Evolutionary conservation across 371 early-diverging fungal species (phyloP).

Genomic region (Apophysomyces variabilis): DNA sequence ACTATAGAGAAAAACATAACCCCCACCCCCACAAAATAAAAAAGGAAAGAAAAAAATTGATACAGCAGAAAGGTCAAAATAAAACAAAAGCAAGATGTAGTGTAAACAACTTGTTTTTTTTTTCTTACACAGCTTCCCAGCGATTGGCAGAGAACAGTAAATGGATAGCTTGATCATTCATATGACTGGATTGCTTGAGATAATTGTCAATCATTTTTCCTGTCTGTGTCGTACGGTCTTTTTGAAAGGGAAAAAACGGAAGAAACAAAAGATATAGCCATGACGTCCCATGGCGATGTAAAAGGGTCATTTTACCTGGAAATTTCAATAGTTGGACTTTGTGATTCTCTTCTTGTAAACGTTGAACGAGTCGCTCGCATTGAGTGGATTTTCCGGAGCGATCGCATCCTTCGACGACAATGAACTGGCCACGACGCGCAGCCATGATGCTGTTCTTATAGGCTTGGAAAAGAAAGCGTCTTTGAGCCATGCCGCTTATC

Average conservation of each 20-base stretch:
- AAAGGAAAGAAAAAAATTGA: not conserved
- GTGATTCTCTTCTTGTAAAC: slow-evolving; percentile 54
- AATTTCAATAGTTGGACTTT: slow-evolving; percentile 67
- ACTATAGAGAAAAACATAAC: slow-evolving; percentile 39
- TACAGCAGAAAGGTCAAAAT: too few species aligned
- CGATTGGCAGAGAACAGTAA: slow-evolving; percentile 96
- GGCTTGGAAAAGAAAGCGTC: not conserved
- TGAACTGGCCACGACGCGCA: slow-evolving; percentile 81
- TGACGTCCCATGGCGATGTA: not conserved
- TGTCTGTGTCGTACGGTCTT: slow-evolving; percentile 89
- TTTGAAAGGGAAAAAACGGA: slow-evolving; percentile 8
- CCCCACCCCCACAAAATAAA: too few species aligned
- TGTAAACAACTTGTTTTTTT: not conserved
- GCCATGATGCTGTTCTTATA: not conserved
- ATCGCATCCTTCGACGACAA: slow-evolving; percentile 98
- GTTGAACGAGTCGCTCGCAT: slow-evolving; percentile 66
- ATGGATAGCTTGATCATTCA: slow-evolving; percentile 91
- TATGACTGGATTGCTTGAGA: slow-evolving; percentile 67
- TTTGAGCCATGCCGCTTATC: not conserved
- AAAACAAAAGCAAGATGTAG: too few species aligned
- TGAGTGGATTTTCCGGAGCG: slow-evolving; percentile 97
- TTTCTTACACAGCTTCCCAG: slow-evolving; percentile 64
- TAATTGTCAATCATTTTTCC: slow-evolving; percentile 94
- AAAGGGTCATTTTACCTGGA: slow-evolving; percentile 61
- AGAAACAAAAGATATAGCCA: not conserved